Conservation (phyloP, 2,329 filamentous ascomycete species). For the Cadophora gregata region DNA sequence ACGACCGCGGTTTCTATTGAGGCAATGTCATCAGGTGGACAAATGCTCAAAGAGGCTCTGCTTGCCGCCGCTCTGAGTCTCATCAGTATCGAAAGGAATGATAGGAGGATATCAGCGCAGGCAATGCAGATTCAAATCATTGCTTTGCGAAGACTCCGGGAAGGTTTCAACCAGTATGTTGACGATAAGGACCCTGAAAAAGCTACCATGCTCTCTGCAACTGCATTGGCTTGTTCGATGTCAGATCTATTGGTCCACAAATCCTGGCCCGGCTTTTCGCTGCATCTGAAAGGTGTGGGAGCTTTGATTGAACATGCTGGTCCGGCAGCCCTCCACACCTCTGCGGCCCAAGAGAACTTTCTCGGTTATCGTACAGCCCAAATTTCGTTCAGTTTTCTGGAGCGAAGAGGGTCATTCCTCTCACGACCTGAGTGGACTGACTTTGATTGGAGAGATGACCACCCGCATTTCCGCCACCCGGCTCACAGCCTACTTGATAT, state of each 20-base stretch:
- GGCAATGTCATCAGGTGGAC: constrained; percentile 20
- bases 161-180: constrained; percentile 30
- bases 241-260: constrained; percentile 30
- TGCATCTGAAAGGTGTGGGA: constrained; percentile 29
- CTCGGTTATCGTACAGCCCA: constrained; percentile 26
- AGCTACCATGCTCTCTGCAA: constrained; percentile 24
- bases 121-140: constrained; percentile 29
- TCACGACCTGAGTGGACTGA: constrained; percentile 27
- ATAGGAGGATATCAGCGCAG: constrained; percentile 22
- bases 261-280: constrained; percentile 29
- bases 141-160: constrained; percentile 26
- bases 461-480: constrained; percentile 8
- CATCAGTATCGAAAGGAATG: constrained; percentile 25
- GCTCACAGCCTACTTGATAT: constrained; percentile 27
- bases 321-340: constrained; percentile 11
- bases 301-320: constrained; percentile 32
- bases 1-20: constrained; percentile 25
- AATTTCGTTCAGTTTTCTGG: constrained; percentile 23
- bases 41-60: constrained; percentile 31
- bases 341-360: constrained; percentile 20
- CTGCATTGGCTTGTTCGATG: constrained; percentile 27
- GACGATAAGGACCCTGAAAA: constrained; percentile 17
- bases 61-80: constrained; percentile 25
- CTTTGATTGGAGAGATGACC: constrained; percentile 20
- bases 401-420: constrained; percentile 21